Conservation (phyloP, 1,284 basidiomycete species). For the Bondarzewia mesenterica region DNA sequence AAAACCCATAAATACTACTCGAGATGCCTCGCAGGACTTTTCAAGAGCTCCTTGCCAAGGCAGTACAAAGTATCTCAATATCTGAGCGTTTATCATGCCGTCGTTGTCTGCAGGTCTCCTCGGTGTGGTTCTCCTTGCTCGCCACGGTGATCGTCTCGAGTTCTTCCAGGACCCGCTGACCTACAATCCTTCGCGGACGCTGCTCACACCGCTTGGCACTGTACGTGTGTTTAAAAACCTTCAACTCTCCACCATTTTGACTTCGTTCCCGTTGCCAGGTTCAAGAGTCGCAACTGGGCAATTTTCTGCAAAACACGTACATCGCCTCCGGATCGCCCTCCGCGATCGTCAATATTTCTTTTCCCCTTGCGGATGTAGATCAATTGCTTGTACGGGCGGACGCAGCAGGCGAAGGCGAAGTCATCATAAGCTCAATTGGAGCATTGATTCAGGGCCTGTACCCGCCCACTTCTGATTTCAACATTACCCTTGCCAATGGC, state of each 20-base stretch:
- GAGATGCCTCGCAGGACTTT: too few species aligned
- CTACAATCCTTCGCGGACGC: slow-evolving; percentile 31
- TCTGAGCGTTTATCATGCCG: background rate
- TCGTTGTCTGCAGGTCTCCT: slow-evolving; percentile 10
- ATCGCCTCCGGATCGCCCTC: slow-evolving; percentile 20
- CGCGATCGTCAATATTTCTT: slow-evolving; percentile 25
- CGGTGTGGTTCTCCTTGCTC: slow-evolving; percentile 33
- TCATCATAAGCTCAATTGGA: slow-evolving; percentile 26
- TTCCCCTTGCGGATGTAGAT: slow-evolving; percentile 16
- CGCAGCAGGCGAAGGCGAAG: slow-evolving; percentile 25
- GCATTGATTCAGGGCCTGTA: slow-evolving; percentile 25
- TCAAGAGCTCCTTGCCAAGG: too few species aligned
- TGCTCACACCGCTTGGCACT: slow-evolving; percentile 32
- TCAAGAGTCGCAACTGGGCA: slow-evolving; percentile 33
- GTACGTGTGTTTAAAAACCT: slow-evolving; percentile 8
- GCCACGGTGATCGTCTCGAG: slow-evolving; percentile 37
- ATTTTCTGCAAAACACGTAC: slow-evolving; percentile 29
- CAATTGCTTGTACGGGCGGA: slow-evolving; percentile 16
- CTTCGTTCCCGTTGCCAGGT: slow-evolving; percentile 11
- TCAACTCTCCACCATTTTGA: background rate
- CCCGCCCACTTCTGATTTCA: slow-evolving; percentile 22
- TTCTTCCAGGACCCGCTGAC: slow-evolving; percentile 27
- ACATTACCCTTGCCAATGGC: slow-evolving; percentile 33
- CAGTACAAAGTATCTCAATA: too few species aligned
- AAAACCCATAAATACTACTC: background rate